phyloP scores from a whole-genome alignment of 306 rosid genomes.

The Gastrolobium villosum region DNA sequence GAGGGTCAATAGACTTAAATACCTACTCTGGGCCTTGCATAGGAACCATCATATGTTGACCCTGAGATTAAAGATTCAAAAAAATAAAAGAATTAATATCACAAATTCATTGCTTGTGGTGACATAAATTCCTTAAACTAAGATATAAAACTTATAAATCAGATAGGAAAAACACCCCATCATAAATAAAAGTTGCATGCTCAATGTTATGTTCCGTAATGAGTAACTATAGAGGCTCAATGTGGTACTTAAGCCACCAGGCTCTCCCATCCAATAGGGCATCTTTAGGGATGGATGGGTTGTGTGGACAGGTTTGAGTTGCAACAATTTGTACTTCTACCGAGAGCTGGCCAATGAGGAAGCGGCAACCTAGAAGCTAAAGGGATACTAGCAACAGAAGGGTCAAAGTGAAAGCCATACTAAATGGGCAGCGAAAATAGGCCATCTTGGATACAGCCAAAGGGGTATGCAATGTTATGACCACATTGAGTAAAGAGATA shows the following conservation, averaged over 20 bases:
- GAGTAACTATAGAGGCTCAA: neutral
- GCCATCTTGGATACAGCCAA: neutral
- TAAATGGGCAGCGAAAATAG: neutral
- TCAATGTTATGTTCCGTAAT: constrained; percentile 1
- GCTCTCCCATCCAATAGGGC: neutral
- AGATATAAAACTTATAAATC: constrained; percentile 19
- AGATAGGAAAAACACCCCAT: neutral
- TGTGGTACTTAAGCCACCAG: neutral
- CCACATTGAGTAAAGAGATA: neutral
- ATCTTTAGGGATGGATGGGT: neutral
- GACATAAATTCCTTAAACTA: constrained; percentile 44
- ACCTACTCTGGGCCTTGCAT: constrained; percentile 87
- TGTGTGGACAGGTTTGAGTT: neutral
- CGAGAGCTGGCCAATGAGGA: neutral
- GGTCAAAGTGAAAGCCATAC: neutral
- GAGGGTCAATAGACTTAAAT: constrained; percentile 32
- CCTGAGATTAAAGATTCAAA: constrained; percentile 55
- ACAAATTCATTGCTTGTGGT: neutral
- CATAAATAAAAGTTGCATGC: constrained; percentile 10
- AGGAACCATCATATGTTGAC: constrained; percentile 85
- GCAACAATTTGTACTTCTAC: neutral
- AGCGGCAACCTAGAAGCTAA: neutral
- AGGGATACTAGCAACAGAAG: neutral
- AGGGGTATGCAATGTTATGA: neutral
- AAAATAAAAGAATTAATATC: constrained; percentile 9